Evolutionary conservation across 768 basidiomycete species (phyloP), one percentile per base, ranked within the genome.

Genomic region (Paxillus rubicundulus): DNA sequence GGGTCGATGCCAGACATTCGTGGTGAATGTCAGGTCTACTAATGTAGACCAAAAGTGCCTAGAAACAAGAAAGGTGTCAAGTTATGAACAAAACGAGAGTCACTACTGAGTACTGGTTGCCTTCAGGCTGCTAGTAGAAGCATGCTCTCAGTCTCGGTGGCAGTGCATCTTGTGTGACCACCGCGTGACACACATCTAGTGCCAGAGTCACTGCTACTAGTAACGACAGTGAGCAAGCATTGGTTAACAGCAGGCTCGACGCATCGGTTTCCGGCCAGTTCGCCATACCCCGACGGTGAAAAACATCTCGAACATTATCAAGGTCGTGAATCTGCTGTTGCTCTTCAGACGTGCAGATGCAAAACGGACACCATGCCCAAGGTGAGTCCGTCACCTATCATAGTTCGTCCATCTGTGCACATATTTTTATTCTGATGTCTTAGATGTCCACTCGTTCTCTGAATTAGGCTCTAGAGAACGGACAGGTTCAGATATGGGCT

Each of bases 1-100:
- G 76, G 74, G 27, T 82, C 81, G 40, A 53, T 45, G 42, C 58
- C 52, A 46, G 72, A 65, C 75, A 75, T 76, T 40, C 52, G 42
- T 37, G 13, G n/a, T 12, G 38, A 50, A 53, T 20, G 54, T 34
- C 47, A 27, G 36, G 40, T 27, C 45, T 58, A 49, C 32, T 24
- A 41, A 18, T 18, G 48, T 21, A 48, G 42, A 45, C 43, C 52
- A 10, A 37, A 24, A 37, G n/a, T 24, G 39, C 50, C 56, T 54
- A 32, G 37, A 30, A 34, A 42, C 27, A 27, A 24, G 6, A n/a
- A 30, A 38, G n/a, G 36, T 20, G 8, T 16, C 20, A 45, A 21
- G 17, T 32, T n/a, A 38, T 18, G 37, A 38, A n/a, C 8, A n/a
- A 10, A 38, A 38, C 17, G 37, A 17, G 37, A 5, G 37, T 38